phyloP scores from a whole-genome alignment of 2,329 filamentous ascomycete species.

The Didymella pomorum region DNA sequence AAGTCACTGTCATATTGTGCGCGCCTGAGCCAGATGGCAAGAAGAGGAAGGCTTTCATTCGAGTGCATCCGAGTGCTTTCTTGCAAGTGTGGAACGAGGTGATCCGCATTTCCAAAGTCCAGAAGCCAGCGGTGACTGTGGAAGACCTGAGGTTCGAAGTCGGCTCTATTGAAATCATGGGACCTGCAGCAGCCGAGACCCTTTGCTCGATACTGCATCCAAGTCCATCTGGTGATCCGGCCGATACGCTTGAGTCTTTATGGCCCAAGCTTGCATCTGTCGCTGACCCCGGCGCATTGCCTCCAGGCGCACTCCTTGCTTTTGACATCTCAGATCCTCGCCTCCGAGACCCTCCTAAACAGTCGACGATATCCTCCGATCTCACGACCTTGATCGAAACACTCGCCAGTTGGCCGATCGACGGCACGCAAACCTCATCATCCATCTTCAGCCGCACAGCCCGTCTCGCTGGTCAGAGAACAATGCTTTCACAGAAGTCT shows the following conservation, averaged over 20 bases:
- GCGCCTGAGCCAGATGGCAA: conserved; percentile 29
- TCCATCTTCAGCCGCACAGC: conserved; percentile 73
- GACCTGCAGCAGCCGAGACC: conserved; percentile 80
- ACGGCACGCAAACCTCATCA: conserved; percentile 58
- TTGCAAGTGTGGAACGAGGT: conserved; percentile 72
- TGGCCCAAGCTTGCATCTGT: conserved; percentile 43
- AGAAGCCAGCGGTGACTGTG: conserved; percentile 68
- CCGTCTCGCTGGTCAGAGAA: conserved; percentile 70
- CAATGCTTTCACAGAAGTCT: conserved; percentile 77
- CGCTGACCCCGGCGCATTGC: conserved; percentile 67
- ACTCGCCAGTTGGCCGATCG: conserved; percentile 73
- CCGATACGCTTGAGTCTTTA: conserved; percentile 47
- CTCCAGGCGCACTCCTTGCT: conserved; percentile 72
- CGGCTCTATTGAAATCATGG: conserved; percentile 73
- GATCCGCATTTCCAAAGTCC: conserved; percentile 64
- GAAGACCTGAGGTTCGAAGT: conserved; percentile 77
- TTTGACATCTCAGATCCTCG: conserved; percentile 83
- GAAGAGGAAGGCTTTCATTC: conserved; percentile 69
- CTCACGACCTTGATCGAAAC: conserved; percentile 57
- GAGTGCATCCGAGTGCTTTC: conserved; percentile 85
- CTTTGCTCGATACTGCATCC: conserved; percentile 73
- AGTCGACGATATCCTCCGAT: conserved; percentile 45
- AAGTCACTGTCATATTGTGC: conserved; percentile 79
- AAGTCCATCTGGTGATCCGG: conserved; percentile 19
- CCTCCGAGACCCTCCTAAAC: conserved; percentile 75